A percentile compares a stretch with the other conserved stretches of the same genome.
These are phyloP conservation scores for Sextonia rubra DNA, from an alignment of 164 flowering plant genomes.

Conservation along the genomic window DNA sequence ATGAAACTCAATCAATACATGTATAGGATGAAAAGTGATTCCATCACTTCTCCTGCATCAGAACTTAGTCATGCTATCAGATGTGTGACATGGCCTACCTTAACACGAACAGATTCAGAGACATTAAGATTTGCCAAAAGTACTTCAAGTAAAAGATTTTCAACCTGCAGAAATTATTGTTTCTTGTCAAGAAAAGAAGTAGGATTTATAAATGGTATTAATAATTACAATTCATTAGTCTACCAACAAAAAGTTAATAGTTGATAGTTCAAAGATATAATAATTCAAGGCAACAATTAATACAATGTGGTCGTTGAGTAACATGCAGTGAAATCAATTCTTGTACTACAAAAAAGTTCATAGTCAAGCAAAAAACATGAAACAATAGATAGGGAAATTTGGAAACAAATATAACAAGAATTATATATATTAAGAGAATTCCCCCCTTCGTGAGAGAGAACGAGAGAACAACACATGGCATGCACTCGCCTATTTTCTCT, in stretches of 20 bases:
- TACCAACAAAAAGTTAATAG: neutral
- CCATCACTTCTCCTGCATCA: no score
- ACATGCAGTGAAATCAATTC: no score
- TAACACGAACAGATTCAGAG: slow-evolving; percentile 52
- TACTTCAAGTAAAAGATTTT: slow-evolving; percentile 78
- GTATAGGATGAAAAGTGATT: no score
- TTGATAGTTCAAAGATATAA: neutral
- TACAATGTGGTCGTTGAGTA: no score
- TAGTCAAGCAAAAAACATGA: no score
- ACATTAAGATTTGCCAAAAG: slow-evolving; percentile 62
- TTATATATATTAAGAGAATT: no score
- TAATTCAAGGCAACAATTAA: neutral
- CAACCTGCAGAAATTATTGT: slow-evolving; percentile 39
- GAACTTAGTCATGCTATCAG: neutral
- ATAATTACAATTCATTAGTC: neutral
- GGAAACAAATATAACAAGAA: no score
- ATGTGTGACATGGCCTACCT: slow-evolving; percentile 33
- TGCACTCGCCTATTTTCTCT: no score
- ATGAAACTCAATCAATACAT: neutral
- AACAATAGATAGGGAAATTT: no score
- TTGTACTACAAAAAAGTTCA: no score
- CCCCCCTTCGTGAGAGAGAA: no score
- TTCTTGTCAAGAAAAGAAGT: neutral
- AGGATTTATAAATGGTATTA: neutral
- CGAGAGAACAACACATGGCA: no score